Base-by-base conservation (phyloP, 2,329 filamentous ascomycete genomes). In the Tolypocladium pustulatum region DNA sequence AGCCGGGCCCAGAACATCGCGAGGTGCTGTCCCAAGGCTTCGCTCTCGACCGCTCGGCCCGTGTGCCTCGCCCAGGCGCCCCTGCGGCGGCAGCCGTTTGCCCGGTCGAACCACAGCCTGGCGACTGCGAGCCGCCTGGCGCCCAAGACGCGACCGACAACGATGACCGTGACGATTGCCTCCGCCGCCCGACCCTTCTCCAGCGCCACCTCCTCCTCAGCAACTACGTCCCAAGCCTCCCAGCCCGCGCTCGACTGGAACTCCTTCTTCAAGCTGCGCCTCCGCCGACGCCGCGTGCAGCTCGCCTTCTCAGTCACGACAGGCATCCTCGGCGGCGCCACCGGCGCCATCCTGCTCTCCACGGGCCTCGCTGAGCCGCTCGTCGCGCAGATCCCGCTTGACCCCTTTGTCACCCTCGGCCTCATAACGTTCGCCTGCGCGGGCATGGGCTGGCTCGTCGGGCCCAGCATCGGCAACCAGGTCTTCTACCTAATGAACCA, bases 181-280 rank as follows among this genome's bases (percentile, higher is more conserved):
- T 46, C 60, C 25, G 56, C 59, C 25, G 58, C 58, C 30, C 63
- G 65, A 43, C 61, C 53, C 61, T 61, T 61, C 43, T 58, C 63
- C 20, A 61, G 58, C 59, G 46, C 60, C 30, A 37, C 59, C 9
- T 36, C 52, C 7, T 22, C 38, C 40, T 37, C 56, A 20, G 27
- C 58, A 17, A 36, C 52, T 2, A n/a, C 57, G 27, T 36, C 56
- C 20, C 52, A 59, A 17, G 37, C 52, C 15, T 40, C 58, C 54
- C 54, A 51, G 51, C 55, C 59, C 17, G 32, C 54, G 10, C 83
- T 92, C 49, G 84, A 91, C 75, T 97, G 93, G 93, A 88, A 97
- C 77, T 86, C 85, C 57, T 97, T 96, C 79, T 96, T 97, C 80
- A 84, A 85, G 71, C 86, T 97, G 61, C 91, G 93, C 68, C 89